A percentile compares a stretch with the other conserved stretches of the same genome.
Conservation (phyloP, 1,139 yeast species). For the Lodderomyces metapsilosis region DNA sequence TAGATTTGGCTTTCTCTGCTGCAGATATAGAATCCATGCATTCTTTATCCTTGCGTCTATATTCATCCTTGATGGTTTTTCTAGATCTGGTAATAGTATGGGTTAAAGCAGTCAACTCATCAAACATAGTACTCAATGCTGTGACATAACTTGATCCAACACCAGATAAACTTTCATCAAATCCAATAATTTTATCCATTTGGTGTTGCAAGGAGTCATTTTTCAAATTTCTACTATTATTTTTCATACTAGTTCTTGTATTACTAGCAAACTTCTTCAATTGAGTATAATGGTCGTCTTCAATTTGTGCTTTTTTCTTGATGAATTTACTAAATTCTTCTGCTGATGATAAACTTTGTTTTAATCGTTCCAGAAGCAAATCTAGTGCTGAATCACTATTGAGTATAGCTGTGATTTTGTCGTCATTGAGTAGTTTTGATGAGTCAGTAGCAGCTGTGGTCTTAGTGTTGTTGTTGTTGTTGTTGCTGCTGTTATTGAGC, state of each 20-base stretch:
- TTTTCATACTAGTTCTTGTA: constrained; percentile 53
- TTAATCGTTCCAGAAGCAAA: constrained; percentile 66
- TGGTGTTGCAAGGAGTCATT: constrained; percentile 69
- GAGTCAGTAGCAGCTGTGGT: constrained; percentile 1
- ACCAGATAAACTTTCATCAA: constrained; percentile 72
- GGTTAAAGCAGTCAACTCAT: constrained; percentile 74
- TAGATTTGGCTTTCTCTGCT: constrained; percentile 86
- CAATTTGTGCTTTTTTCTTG: constrained; percentile 74
- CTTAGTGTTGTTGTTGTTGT: no score
- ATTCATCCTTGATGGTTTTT: constrained; percentile 77
- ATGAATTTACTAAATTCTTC: constrained; percentile 82
- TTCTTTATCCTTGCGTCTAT: constrained; percentile 77
- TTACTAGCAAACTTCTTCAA: constrained; percentile 63
- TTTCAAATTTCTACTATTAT: constrained; percentile 45
- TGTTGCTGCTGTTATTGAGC: neutral
- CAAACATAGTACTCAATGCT: constrained; percentile 81
- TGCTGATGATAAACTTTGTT: constrained; percentile 76
- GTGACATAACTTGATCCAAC: constrained; percentile 78
- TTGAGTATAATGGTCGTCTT: constrained; percentile 76
- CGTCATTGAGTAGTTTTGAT: constrained; percentile 11
- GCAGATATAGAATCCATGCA: constrained; percentile 75
- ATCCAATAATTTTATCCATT: constrained; percentile 66
- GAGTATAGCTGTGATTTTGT: constrained; percentile 27
- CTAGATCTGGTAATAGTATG: constrained; percentile 69
- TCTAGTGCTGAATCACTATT: constrained; percentile 52